These are phyloP conservation scores for Aspergillus fructus DNA, from an alignment of 2,329 filamentous ascomycete genomes.

Conservation along the genomic window DNA sequence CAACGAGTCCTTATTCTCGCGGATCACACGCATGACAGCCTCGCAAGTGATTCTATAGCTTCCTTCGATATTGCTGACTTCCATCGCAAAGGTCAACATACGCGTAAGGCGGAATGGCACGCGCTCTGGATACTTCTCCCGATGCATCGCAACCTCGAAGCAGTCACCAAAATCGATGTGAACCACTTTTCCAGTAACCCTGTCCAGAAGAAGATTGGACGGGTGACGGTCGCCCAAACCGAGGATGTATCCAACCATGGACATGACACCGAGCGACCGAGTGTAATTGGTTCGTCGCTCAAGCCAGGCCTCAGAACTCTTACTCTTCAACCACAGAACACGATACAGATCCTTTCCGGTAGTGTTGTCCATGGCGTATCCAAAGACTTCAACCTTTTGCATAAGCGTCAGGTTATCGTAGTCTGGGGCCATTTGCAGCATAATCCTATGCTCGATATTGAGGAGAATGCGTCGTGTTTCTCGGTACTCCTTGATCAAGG, in stretches of 20 bases:
- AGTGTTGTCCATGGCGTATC: conserved; percentile 97
- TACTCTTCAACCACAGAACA: conserved; percentile 97
- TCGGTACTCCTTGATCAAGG: conserved; percentile 94
- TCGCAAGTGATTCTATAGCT: conserved; percentile 98
- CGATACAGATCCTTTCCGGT: conserved; percentile 98
- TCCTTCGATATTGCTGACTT: conserved; percentile 99
- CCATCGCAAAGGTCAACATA: conserved; percentile 99
- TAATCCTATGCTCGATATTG: conserved; percentile 99
- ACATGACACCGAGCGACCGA: conserved; percentile 95
- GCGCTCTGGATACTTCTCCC: conserved; percentile 96
- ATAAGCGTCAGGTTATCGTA: conserved; percentile 98
- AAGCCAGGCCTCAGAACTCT: conserved; percentile 96
- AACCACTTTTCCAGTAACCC: conserved; percentile 92
- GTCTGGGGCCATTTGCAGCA: conserved; percentile 99
- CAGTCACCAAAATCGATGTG: conserved; percentile 99
- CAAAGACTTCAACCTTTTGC: conserved; percentile 99
- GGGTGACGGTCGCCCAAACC: conserved; percentile 95
- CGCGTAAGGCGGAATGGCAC: conserved; percentile 96
- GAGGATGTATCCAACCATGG: conserved; percentile 99
- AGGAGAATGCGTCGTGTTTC: conserved; percentile 96
- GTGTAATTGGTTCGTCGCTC: conserved; percentile 99
- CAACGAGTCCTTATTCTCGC: conserved; percentile 96
- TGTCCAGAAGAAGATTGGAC: conserved; percentile 95
- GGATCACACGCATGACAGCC: conserved; percentile 93
- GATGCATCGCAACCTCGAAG: conserved; percentile 99